Evolutionary conservation across 768 basidiomycete species (phyloP).

Genomic region (Suillus discolor): DNA sequence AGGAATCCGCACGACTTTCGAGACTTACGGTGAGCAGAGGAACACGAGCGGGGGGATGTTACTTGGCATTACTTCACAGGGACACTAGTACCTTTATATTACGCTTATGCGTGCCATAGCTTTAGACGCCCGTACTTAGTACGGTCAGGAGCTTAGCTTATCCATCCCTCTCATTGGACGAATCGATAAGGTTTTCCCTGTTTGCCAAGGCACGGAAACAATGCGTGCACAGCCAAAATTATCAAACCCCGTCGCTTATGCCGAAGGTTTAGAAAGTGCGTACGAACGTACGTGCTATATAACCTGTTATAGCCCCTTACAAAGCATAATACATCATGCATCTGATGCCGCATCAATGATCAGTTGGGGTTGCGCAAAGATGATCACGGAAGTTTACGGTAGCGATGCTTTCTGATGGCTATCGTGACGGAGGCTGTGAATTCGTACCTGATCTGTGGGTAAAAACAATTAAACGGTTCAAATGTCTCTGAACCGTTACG

Average conservation of each 20-base stretch:
- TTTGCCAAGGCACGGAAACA: background rate
- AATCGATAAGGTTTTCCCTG: background rate
- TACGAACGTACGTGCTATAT: background rate
- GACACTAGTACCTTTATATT: background rate
- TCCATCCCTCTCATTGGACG: background rate
- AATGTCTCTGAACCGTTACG: background rate
- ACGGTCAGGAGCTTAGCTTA: background rate
- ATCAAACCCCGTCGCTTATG: background rate
- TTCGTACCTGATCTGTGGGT: background rate
- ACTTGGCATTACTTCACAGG: background rate
- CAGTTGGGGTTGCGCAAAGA: background rate
- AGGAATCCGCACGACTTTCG: background rate
- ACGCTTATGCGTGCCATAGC: background rate
- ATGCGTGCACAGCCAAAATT: background rate
- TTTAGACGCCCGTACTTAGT: background rate
- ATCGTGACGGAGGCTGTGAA: background rate
- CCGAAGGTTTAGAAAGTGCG: background rate
- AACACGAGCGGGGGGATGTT: background rate
- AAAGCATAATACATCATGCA: no score
- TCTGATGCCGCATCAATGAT: background rate
- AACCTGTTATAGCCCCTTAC: background rate
- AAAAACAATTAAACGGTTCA: background rate
- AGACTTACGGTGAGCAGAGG: background rate
- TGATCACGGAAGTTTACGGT: background rate
- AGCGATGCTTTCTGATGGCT: background rate